Percentiles rank a stretch among this genome's conserved stretches.
Conservation (phyloP, 2,329 filamentous ascomycete species). For the Fusarium cyanostomum region DNA sequence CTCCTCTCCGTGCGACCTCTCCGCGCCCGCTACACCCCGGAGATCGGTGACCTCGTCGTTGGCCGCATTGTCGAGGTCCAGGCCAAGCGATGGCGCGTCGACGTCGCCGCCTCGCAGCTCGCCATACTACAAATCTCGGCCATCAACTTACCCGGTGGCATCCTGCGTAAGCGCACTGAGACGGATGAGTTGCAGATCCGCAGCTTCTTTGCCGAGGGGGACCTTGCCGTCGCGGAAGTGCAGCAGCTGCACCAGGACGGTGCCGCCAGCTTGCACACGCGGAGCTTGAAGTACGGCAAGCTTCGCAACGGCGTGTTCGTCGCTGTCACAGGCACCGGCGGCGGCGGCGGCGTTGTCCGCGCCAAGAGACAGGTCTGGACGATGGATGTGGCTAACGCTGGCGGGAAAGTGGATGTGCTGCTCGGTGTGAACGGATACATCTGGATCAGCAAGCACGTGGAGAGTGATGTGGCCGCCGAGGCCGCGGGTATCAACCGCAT, state of each 20-base stretch:
- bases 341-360: conserved; percentile 86
- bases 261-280: conserved; percentile 86
- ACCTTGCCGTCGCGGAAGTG: conserved; percentile 93
- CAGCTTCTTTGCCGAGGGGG: conserved; percentile 95
- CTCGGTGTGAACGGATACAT: conserved; percentile 97
- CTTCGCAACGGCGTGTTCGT: conserved; percentile 92
- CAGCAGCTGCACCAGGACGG: conserved; percentile 89
- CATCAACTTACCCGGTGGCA: conserved; percentile 95
- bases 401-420: conserved; percentile 80
- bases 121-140: conserved; percentile 85
- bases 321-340: conserved; percentile 81
- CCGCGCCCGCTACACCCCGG: conserved; percentile 91
- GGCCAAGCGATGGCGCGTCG: conserved; percentile 91
- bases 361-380: conserved; percentile 90
- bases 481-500: conserved; percentile 78
- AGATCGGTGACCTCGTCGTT: conserved; percentile 95
- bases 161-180: conserved; percentile 88
- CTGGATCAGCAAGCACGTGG: conserved; percentile 88
- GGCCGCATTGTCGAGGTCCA: conserved; percentile 97
- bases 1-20: conserved; percentile 91
- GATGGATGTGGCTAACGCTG: conserved; percentile 65
- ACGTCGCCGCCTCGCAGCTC: conserved; percentile 87
- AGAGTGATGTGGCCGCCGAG: conserved; percentile 62
- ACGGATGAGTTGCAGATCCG: conserved; percentile 98
- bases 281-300: conserved; percentile 93